Evolutionary conservation across 768 basidiomycete genomes (phyloP), one percentile per base, ranked within the genome.

Genomic region (Austroboletus festivus): DNA sequence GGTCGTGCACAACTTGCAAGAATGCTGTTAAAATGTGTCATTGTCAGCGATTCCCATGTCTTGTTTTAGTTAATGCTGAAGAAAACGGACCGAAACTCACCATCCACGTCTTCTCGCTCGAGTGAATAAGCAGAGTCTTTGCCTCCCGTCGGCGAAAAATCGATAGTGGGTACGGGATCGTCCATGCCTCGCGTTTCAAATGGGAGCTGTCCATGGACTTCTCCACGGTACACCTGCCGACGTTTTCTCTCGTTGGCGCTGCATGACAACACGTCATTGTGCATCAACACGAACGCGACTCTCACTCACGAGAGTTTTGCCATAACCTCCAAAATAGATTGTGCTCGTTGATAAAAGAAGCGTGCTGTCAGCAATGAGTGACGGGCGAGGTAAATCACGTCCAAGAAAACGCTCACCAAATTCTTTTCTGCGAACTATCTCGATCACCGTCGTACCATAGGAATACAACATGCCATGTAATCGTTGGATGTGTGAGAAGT

Each of bases 401-500:
- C n/a, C n/a, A n/a, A n/a, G n/a, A n/a, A n/a, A n/a, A n/a, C n/a
- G 66, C 83, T 65, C 52, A 86, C 91, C 76, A 65, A 95, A 96
- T 62, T 95, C 91, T 57, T 90, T 90, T 46, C 95, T 75, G 49
- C 95, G 76, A 2, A 94, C 89, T 24, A 97, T 83, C 68, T 98
- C 95, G 16, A 93, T 78, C 9, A 96, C 78, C 0, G 93, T 92
- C 1, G 90, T 89, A 0, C 89, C 88, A 65, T 98, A 98, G 0
- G 90, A 92, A 60, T 92, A 93, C 1, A 94, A 66, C 81, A 97
- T 89, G 47, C 79, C 84, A 62, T 95, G 93, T 37, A 97, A 71
- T 16, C 95, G 78, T 42, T 86, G 81, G 13, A 98, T 86, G 67
- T 98, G 93, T n/a, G 86, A 77, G 62, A 97, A 97, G 50, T 86